Evolutionary conservation across 805 yeast species (phyloP).

Genomic region (Phaffomyces antillensis): DNA sequence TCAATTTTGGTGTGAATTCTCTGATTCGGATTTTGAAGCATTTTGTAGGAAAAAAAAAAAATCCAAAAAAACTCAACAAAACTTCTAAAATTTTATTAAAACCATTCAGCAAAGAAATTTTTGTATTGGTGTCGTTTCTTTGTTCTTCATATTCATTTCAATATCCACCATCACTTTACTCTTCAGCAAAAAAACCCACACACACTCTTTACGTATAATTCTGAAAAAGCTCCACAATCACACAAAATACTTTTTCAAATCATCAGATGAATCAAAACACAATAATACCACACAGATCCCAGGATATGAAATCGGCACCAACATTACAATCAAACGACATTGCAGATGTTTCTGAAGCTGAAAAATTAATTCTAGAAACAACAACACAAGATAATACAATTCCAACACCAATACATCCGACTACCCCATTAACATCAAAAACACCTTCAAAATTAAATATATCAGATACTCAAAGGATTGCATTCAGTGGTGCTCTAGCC

Average conservation of each 20-base stretch:
- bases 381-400: constrained; percentile 7
- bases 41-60: background rate
- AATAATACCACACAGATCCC: background rate
- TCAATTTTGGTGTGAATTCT: background rate
- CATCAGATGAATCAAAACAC: background rate
- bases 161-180: too few relatives aligned
- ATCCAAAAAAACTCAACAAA: background rate
- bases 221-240: too few relatives aligned
- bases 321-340: background rate
- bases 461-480: constrained; percentile 52
- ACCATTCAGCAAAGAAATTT: background rate
- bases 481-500: constrained; percentile 87
- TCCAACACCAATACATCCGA: constrained; percentile 3
- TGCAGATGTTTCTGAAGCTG: too few relatives aligned
- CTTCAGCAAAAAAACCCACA: too few relatives aligned
- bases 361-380: background rate
- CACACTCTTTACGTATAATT: too few relatives aligned
- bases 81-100: background rate
- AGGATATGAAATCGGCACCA: background rate
- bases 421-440: background rate
- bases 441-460: constrained; percentile 8
- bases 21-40: constrained; percentile 10
- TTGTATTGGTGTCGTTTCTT: background rate
- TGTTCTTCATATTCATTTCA: background rate
- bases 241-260: too few relatives aligned